These are phyloP conservation scores for Leishmania turanica DNA, from an alignment of 208 protist species.

Conservation along the genomic window DNA sequence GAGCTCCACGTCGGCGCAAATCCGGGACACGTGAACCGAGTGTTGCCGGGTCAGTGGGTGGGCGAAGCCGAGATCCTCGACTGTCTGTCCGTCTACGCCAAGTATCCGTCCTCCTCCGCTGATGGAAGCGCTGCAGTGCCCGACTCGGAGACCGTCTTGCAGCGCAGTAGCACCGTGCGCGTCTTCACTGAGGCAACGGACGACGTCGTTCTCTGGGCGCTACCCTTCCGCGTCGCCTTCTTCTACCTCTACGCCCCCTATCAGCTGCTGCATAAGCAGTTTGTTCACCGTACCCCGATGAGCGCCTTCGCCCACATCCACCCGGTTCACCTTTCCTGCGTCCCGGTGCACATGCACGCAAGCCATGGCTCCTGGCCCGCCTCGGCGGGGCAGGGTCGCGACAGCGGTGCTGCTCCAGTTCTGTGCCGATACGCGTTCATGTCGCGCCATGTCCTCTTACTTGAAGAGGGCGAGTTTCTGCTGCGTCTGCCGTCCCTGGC, in stretches of 20 bases:
- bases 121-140: not conserved
- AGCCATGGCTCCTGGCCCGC: slow-evolving; percentile 4
- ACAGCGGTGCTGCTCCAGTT: not conserved
- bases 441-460: slow-evolving; percentile 20
- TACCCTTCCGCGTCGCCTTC: slow-evolving; percentile 44
- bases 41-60: slow-evolving; percentile 40
- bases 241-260: slow-evolving; percentile 48
- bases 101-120: not conserved
- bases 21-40: slow-evolving; percentile 5
- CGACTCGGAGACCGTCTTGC: not conserved
- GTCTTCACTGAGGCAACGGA: not conserved
- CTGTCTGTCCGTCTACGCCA: slow-evolving; percentile 18
- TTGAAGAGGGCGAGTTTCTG: slow-evolving; percentile 41
- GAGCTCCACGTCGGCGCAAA: slow-evolving; percentile 1
- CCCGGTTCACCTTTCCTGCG: slow-evolving; percentile 21
- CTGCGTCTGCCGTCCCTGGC: slow-evolving; percentile 11
- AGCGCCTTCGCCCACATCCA: slow-evolving; percentile 28
- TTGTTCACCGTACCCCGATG: slow-evolving; percentile 35
- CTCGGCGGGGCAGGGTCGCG: not conserved
- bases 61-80: slow-evolving; percentile 47
- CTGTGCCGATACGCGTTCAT: slow-evolving; percentile 22
- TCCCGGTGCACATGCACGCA: slow-evolving; percentile 18
- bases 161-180: slow-evolving; percentile 25
- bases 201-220: slow-evolving; percentile 33
- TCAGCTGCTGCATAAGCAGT: slow-evolving; percentile 34